These are phyloP conservation scores for Apiospora marii DNA, from an alignment of 2,329 filamentous ascomycete genomes.

Conservation along the genomic window DNA sequence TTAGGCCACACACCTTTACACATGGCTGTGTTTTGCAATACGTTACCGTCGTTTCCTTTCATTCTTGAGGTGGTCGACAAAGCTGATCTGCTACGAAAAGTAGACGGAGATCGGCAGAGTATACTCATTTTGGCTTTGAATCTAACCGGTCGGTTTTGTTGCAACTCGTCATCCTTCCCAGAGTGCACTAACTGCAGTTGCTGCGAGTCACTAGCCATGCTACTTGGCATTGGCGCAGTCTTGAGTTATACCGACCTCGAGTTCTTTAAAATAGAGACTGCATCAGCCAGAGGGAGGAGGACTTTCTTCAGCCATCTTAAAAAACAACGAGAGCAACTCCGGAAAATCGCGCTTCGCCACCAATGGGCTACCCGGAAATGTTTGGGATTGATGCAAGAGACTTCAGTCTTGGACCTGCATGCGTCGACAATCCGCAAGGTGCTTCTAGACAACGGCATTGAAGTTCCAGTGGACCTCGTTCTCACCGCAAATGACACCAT, in stretches of 20 bases:
- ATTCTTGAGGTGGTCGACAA: not conserved
- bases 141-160: not conserved
- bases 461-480: not conserved
- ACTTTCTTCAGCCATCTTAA: not conserved
- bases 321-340: not conserved
- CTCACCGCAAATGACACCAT: not conserved
- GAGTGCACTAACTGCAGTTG: not conserved
- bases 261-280: no score
- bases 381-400: not conserved
- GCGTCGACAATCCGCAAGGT: not conserved
- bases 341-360: not conserved
- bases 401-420: not conserved
- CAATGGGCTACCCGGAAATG: not conserved
- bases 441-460: not conserved
- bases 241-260: not conserved
- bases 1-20: not conserved
- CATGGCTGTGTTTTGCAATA: not conserved
- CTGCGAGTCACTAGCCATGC: not conserved
- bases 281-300: not conserved
- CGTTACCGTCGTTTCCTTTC: not conserved
- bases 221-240: not conserved
- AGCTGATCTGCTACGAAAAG: not conserved
- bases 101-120: not conserved
- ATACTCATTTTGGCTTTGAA: not conserved
- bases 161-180: not conserved